Evolutionary conservation across 495 filamentous ascomycete species (phyloP).

Genomic region (Wilcoxina mikolae): DNA sequence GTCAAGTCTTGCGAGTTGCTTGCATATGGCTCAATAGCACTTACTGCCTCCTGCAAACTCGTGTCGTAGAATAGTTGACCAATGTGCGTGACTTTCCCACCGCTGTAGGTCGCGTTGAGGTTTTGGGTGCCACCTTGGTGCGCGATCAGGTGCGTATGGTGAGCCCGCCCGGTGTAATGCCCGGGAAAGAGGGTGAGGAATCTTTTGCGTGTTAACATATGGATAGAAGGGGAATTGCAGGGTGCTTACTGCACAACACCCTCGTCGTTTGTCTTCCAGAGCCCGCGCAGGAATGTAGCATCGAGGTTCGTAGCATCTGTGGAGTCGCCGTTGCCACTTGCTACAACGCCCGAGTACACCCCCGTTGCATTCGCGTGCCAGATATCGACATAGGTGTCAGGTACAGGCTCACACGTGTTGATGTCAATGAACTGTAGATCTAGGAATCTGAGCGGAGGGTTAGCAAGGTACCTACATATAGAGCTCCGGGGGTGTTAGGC

Average conservation of each 20-base stretch:
- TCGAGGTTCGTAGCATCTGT: conserved; percentile 35
- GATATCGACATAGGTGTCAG: conserved; percentile 23
- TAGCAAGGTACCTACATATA: too few species aligned
- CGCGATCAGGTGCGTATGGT: conserved; percentile 42
- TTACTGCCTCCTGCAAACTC: conserved; percentile 40
- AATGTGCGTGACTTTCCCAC: conserved; percentile 41
- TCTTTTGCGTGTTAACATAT: conserved; percentile 40
- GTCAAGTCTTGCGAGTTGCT: conserved; percentile 15
- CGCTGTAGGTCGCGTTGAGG: conserved; percentile 39
- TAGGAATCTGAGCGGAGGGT: too few species aligned
- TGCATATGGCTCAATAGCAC: conserved; percentile 23
- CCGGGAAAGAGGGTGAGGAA: conserved; percentile 49
- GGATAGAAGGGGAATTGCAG: conserved; percentile 47
- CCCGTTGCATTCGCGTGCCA: conserved; percentile 26
- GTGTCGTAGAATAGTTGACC: conserved; percentile 54
- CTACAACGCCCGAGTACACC: conserved; percentile 36
- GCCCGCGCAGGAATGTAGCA: conserved; percentile 39
- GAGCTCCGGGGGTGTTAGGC: too few species aligned
- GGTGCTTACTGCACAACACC: conserved; percentile 44
- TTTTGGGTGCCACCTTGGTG: conserved; percentile 37
- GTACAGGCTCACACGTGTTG: conserved; percentile 25
- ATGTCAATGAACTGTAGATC: conserved; percentile 27
- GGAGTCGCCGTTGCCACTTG: conserved; percentile 39
- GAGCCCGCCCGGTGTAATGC: conserved; percentile 45
- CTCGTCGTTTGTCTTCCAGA: conserved; percentile 38